Evolutionary conservation across 805 yeast species (phyloP).

Genomic region (Candida vaughaniae): DNA sequence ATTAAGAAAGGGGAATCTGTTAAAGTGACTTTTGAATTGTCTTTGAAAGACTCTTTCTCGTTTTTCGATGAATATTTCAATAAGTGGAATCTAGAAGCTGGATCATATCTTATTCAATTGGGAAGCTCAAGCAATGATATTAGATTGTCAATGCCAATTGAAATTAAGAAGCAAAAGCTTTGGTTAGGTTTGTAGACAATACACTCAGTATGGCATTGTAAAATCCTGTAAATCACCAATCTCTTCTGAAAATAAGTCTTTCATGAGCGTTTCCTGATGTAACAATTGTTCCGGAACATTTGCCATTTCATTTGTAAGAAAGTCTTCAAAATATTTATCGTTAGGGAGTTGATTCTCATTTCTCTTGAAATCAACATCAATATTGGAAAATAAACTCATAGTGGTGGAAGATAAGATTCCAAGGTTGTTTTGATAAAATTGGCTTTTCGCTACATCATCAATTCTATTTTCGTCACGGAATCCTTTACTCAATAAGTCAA

Average conservation of each 20-base stretch:
- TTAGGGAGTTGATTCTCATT: not conserved
- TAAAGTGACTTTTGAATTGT: conserved; percentile 16
- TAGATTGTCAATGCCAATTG: conserved; percentile 5
- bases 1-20: conserved; percentile 18
- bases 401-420: not conserved
- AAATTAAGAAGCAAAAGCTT: conserved; percentile 7
- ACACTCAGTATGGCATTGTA: not conserved
- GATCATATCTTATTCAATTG: conserved; percentile 23
- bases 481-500: too few relatives aligned
- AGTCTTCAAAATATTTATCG: not conserved
- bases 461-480: too few relatives aligned
- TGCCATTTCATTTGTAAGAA: not conserved
- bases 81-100: conserved; percentile 26
- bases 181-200: conserved; percentile 13
- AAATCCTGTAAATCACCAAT: not conserved
- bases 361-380: not conserved
- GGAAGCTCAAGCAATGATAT: conserved; percentile 23
- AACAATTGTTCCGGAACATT: conserved; percentile 11
- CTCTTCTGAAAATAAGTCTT: too few relatives aligned
- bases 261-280: too few relatives aligned
- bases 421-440: not conserved
- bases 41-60: conserved; percentile 26
- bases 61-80: conserved; percentile 28
- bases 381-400: not conserved
- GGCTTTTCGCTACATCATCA: too few relatives aligned